Percentiles rank a stretch among this genome's conserved stretches.
phyloP scores from a whole-genome alignment of 202 grass and related monocot species.

The Panicum virgatum region DNA sequence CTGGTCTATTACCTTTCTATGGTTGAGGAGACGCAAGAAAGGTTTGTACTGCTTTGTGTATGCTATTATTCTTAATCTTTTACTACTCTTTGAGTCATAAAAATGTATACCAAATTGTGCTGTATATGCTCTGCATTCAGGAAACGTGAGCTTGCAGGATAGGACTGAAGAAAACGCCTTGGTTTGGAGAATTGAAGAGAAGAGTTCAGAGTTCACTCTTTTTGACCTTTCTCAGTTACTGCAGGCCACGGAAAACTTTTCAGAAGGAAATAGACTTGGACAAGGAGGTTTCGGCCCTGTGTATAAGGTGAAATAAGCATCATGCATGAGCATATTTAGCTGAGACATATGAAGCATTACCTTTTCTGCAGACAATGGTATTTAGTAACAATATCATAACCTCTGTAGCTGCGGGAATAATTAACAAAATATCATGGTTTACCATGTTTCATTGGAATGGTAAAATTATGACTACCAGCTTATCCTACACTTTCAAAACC shows the following conservation, averaged over 20 bases:
- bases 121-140: conserved; percentile 19
- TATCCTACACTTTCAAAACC: no score
- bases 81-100: background rate
- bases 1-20: conserved; percentile 12
- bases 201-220: conserved; percentile 32
- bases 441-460: no score
- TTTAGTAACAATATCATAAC: no score
- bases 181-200: conserved; percentile 21
- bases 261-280: conserved; percentile 41
- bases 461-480: no score
- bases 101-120: background rate
- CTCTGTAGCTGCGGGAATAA: no score
- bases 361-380: no score
- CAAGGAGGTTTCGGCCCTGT: conserved; percentile 54
- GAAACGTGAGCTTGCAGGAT: background rate
- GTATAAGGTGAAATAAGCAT: conserved; percentile 39
- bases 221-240: conserved; percentile 26
- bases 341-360: no score
- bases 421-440: no score
- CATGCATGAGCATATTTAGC: no score
- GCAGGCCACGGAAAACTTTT: conserved; percentile 38
- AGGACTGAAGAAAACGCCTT: conserved; percentile 6
- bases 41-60: background rate
- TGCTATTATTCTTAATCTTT: background rate
- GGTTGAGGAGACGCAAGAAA: conserved; percentile 26